These are phyloP conservation scores for Zanthoxylum bungeanum DNA, from an alignment of 345 rosid genomes.

Conservation along the genomic window DNA sequence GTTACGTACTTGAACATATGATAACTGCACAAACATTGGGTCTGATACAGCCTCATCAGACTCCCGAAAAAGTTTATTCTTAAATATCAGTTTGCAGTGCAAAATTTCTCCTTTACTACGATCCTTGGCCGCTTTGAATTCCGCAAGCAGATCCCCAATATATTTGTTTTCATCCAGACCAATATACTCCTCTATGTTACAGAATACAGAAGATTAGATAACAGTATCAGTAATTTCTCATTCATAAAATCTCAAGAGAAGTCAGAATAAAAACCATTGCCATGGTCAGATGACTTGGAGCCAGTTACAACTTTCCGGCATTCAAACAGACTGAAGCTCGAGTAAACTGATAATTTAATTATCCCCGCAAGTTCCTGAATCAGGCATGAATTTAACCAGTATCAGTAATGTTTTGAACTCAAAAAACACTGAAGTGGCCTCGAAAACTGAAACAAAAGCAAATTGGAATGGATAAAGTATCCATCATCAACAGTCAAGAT, in stretches of 20 bases:
- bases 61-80: conserved; percentile 91
- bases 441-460: neutral
- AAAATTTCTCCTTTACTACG: conserved; percentile 95
- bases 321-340: conserved; percentile 94
- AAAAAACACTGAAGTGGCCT: neutral
- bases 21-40: conserved; percentile 91
- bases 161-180: conserved; percentile 97
- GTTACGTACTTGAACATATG: conserved; percentile 87
- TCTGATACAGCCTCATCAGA: conserved; percentile 95
- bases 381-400: conserved; percentile 15
- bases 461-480: neutral
- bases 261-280: conserved; percentile 57
- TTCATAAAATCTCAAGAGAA: conserved; percentile 9
- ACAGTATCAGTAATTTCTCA: conserved; percentile 5
- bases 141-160: conserved; percentile 88
- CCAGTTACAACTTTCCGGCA: conserved; percentile 92
- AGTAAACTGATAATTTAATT: conserved; percentile 80
- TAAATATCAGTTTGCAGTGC: conserved; percentile 85
- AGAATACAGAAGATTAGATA: conserved; percentile 24
- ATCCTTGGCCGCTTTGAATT: conserved; percentile 90
- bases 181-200: conserved; percentile 76
- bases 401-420: conserved; percentile 7
- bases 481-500: conserved; percentile 1
- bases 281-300: conserved; percentile 85
- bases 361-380: conserved; percentile 93